Conservation (phyloP, 164 flowering plant species). For the Vitis riparia region DNA sequence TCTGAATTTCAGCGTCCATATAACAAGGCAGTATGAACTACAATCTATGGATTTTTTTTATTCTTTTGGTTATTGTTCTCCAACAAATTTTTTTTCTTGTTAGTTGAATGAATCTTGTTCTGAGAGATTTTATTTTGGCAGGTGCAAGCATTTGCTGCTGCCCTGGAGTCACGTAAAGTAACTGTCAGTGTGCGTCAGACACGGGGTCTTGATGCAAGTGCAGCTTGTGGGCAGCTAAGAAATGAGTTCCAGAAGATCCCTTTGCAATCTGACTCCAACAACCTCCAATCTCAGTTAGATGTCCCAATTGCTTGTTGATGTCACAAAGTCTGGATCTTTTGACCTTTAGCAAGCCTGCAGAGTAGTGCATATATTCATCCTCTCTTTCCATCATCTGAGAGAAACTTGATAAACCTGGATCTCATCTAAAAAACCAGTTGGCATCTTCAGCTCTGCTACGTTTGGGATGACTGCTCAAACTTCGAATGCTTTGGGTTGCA, state of each 20-base stretch:
- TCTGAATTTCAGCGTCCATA: constrained; percentile 83
- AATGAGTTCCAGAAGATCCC: constrained; percentile 89
- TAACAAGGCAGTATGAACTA: constrained; percentile 57
- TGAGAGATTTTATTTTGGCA: constrained; percentile 19
- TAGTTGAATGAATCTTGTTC: neutral
- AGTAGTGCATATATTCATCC: neutral
- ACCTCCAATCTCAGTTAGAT: constrained; percentile 22
- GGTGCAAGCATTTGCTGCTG: constrained; percentile 76
- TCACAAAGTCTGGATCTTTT: neutral
- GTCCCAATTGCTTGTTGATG: constrained; percentile 42
- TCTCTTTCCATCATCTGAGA: too few species aligned
- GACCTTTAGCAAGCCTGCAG: too few species aligned
- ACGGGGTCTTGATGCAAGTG: constrained; percentile 93
- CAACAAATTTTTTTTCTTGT: neutral
- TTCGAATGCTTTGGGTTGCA: too few species aligned
- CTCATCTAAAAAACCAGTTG: too few species aligned
- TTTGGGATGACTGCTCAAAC: too few species aligned
- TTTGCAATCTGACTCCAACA: constrained; percentile 29
- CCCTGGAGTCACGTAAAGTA: constrained; percentile 77
- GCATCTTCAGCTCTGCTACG: too few species aligned
- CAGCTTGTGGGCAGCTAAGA: constrained; percentile 97
- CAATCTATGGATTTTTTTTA: neutral
- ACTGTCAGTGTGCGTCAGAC: constrained; percentile 86
- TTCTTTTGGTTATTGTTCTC: neutral
- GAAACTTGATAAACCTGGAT: too few species aligned